Base-by-base conservation (phyloP, 2,329 filamentous ascomycete genomes). In the Trichoderma guizhouense region DNA sequence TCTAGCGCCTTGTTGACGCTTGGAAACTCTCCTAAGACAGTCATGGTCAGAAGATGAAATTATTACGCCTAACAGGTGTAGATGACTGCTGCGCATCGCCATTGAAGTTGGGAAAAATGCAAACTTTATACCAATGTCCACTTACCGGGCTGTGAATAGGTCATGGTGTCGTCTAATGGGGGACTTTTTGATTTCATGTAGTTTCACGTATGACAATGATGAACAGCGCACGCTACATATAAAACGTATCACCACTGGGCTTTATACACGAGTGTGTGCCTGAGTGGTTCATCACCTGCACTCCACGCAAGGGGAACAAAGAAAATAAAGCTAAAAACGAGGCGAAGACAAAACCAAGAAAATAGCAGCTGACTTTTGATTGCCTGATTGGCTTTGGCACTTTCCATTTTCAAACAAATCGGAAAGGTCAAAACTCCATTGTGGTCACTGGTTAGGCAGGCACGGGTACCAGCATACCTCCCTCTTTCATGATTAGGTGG, bases 391-490 rank as follows among this genome's bases (percentile, higher is more conserved):
- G 47, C n/a, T 24, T 24, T 24, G n/a, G 1, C 47, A 3, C 47
- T 53, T 24, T 53, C 21, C 47, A 53, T 53, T 53, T 53, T 53
- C 47, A 53, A 53, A 53, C 21, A 43, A 43, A 8, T 24, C 11
- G 11, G 5, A 24, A 21, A 21, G 11, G 47, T 9, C 47, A 11
- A 51, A 21, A 51, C 11, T 51, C 47, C 5, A 12, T 51, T 24
- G 39, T 21, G 43, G 32, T 14, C 32, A 34, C 11, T 34, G 32
- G 3, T 51, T 53, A 53, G 47, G 47, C 47, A 53, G 57, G 5
- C 9, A 34, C 57, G 57, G 57, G 5, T 60, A 26, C 83, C 83
- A 5, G 78, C 82, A 24, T 83, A 14, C 5, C 57, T 60, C 2
- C 57, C 30, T 34, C 30, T 32, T 58, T n/a, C 18, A 53, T 24